Base-by-base conservation (phyloP, 2,329 filamentous ascomycete genomes). In the Ophiostoma piceae region DNA sequence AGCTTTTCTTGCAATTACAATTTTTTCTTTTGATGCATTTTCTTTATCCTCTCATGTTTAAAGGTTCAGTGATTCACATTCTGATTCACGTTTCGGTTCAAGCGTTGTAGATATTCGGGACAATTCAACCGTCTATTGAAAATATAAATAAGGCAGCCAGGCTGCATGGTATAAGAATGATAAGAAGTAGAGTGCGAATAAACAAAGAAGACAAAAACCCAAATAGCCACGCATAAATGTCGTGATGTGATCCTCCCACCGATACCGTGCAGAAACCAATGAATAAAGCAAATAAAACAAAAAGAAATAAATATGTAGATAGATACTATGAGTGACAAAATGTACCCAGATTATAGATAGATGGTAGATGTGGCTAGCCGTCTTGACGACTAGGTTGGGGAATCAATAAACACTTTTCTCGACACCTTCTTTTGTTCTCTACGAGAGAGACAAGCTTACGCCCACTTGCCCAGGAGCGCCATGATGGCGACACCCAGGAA, bases 401-500 rank as follows among this genome's bases (percentile, higher is more conserved):
- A 47, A 47, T 47, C 43, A 47, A 47, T 47, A 47, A 16, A 47
- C 14, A 41, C 39, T 41, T 47, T 47, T 47, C 43, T 47, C 16
- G 16, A 47, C 43, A 47, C 43, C 39, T 43, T 41, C 39, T 41
- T 41, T 14, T 41, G 11, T 14, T 41, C 39, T 14, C 39, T 12
- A 12, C 35, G 3, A 2, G 35, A 35, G 35, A 35, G 35, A 14
- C 39, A 41, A 14, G 39, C 19, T 83, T 80, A 96, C 71, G 92
- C 92, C 92, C 92, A 96, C 78, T 94, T 92, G 3, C 92, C 92
- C 39, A 96, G 82, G 71, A 96, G 75, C 9, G 92, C 91, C 92
- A 96, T 96, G 69, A 96, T 78, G 3, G 80, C 84, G 57, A 90
- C 90, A 68, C 94, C 94, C 22, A 93, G 78, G 71, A 85, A 86